These are phyloP conservation scores for Cyphellophora attinorum DNA, from an alignment of 2,329 filamentous ascomycete genomes.

Conservation along the genomic window DNA sequence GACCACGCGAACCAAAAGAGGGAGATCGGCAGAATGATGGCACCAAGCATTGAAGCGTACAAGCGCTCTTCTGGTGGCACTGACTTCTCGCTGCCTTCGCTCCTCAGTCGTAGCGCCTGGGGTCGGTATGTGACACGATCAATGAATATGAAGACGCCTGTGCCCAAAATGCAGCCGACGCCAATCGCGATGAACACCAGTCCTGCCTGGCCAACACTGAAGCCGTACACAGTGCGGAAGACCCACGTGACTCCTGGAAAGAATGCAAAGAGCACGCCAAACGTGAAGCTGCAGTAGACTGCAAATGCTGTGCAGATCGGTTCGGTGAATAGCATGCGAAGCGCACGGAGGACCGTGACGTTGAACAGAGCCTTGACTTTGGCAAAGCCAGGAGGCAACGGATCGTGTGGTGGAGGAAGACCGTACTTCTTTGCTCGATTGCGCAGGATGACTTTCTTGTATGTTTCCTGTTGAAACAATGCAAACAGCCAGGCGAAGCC, in stretches of 20 bases:
- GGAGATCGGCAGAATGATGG: constrained; percentile 35
- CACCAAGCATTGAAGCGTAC: constrained; percentile 39
- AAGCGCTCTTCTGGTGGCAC: constrained; percentile 41
- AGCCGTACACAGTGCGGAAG: constrained; percentile 29
- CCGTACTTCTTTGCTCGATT: constrained; percentile 45
- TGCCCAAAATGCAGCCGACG: constrained; percentile 52
- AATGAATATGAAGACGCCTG: constrained; percentile 13
- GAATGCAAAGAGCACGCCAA: constrained; percentile 74
- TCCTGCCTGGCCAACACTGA: constrained; percentile 57
- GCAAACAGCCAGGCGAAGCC: constrained; percentile 52
- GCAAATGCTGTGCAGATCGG: constrained; percentile 60
- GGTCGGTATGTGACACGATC: constrained; percentile 16
- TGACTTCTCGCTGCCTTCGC: constrained; percentile 7
- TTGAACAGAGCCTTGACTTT: constrained; percentile 29
- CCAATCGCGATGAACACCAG: constrained; percentile 78
- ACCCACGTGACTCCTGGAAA: constrained; percentile 51
- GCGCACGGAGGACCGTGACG: constrained; percentile 40
- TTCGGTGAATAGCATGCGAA: constrained; percentile 57
- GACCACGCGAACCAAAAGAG: constrained; percentile 43
- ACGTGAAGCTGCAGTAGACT: constrained; percentile 67
- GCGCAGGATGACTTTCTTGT: constrained; percentile 57
- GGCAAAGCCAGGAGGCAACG: constrained; percentile 52
- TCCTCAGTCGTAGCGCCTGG: constrained; percentile 5
- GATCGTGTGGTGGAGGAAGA: constrained; percentile 56
- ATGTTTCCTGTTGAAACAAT: constrained; percentile 52